Evolutionary conservation across 441 rosid species (phyloP).

Genomic region (Breynia disticha): DNA sequence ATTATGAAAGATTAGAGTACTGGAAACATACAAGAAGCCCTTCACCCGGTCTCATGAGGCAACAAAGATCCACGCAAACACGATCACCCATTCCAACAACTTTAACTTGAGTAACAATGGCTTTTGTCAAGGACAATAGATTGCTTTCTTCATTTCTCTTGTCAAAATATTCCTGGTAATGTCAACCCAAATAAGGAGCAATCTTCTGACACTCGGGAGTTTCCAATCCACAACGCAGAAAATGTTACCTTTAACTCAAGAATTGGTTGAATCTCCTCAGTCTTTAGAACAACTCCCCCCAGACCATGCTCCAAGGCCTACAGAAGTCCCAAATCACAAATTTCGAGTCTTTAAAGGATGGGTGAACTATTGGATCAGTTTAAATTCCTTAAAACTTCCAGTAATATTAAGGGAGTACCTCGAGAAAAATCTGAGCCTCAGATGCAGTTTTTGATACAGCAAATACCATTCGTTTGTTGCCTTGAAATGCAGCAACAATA

Average conservation of each 20-base stretch:
- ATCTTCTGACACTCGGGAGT: conserved; percentile 9
- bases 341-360: neutral
- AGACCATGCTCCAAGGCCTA: conserved; percentile 86
- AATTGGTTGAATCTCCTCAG: conserved; percentile 49
- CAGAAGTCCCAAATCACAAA: neutral
- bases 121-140: conserved; percentile 47
- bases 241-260: conserved; percentile 54
- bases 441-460: conserved; percentile 54
- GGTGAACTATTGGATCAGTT: neutral
- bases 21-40: conserved; percentile 62
- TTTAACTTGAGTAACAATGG: conserved; percentile 45
- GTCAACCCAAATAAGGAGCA: conserved; percentile 22
- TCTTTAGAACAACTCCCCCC: conserved; percentile 64
- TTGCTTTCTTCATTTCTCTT: conserved; percentile 55
- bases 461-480: conserved; percentile 57
- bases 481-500: conserved; percentile 74
- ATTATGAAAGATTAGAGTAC: conserved; percentile 5
- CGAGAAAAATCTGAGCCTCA: conserved; percentile 62
- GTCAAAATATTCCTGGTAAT: conserved; percentile 69
- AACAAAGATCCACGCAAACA: conserved; percentile 89
- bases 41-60: conserved; percentile 90
- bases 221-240: neutral
- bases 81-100: conserved; percentile 85
- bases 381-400: neutral
- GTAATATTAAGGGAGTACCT: conserved; percentile 31